Percentiles rank a stretch among this genome's conserved stretches.
phyloP scores from a whole-genome alignment of 805 yeast genomes.

The Blastobotrys peoriensis region DNA sequence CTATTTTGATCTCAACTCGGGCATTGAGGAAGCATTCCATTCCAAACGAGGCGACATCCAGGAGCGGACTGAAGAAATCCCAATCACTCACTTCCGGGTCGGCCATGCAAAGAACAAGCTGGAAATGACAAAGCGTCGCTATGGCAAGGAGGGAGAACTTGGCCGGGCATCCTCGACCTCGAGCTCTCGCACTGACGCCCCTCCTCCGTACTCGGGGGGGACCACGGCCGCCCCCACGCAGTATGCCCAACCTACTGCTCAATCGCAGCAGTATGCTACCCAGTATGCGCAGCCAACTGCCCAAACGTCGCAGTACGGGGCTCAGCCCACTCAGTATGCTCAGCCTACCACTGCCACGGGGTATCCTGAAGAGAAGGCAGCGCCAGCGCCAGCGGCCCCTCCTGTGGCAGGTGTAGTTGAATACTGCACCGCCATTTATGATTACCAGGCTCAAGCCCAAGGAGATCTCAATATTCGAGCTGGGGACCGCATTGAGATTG shows the following conservation, averaged over 20 bases:
- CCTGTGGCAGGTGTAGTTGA: slow-evolving; percentile 35
- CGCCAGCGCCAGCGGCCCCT: slow-evolving; percentile 29
- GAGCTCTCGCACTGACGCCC: slow-evolving; percentile 19
- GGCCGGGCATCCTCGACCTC: slow-evolving; percentile 33
- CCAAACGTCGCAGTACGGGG: too few species aligned
- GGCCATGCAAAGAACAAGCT: slow-evolving; percentile 83
- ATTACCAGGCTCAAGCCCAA: slow-evolving; percentile 84
- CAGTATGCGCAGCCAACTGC: neutral
- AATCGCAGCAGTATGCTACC: slow-evolving; percentile 15
- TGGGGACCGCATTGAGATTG: slow-evolving; percentile 78
- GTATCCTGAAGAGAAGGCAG: slow-evolving; percentile 27
- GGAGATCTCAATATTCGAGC: slow-evolving; percentile 88
- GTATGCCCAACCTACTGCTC: slow-evolving; percentile 16
- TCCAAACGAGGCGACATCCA: slow-evolving; percentile 86
- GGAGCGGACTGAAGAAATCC: slow-evolving; percentile 81
- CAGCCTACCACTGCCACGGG: slow-evolving; percentile 25
- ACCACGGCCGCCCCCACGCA: slow-evolving; percentile 25
- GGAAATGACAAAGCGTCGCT: slow-evolving; percentile 75
- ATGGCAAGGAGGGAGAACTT: slow-evolving; percentile 33
- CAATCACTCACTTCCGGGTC: slow-evolving; percentile 83
- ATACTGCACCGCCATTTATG: slow-evolving; percentile 80
- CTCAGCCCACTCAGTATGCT: slow-evolving; percentile 19
- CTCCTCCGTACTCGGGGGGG: slow-evolving; percentile 33
- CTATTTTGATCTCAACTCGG: slow-evolving; percentile 81
- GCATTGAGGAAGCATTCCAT: slow-evolving; percentile 72